Base-by-base conservation (phyloP, 331 rosid species). In the Rhamnella rubrinervis region DNA sequence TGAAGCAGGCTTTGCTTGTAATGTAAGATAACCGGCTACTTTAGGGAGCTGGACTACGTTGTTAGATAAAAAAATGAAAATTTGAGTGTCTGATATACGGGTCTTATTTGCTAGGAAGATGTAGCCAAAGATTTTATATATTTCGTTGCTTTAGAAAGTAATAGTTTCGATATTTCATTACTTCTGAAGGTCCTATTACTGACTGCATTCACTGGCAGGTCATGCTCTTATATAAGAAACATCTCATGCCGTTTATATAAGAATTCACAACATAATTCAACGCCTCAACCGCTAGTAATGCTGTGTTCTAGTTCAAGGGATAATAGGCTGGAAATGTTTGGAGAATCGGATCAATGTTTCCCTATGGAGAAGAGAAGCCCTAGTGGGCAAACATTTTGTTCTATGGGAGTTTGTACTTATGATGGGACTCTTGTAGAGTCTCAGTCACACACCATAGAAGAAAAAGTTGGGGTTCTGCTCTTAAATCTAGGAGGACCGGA, bases 401-500 rank as follows among this genome's bases (percentile, higher is more conserved):
- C 86, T 51, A 76, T 60, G 26, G 85, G 89, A 49, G 79, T 82
- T 5, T 65, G 57, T 65, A 73, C 86, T 7, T 81, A 69, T 55
- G 84, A 77, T 12, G 89, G 84, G 53, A 65, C 72, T 71, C 67
- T 68, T 66, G 39, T 71, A 52, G 93, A 86, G 59, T 71, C 88
- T 68, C 81, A 79, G 61, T 61, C 89, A 1, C 84, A 64, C 25
- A 59, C 74, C 7, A 59, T 5, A 5, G 96, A 87, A 74, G 97
- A 95, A 67, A 95, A 89, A 75, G 87, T 95, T 78, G 99, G 99
- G 8, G 96, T 95, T 71, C 85, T 95, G 79, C 99, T 95, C 55
- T 85, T 95, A 67, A 95, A 95, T 81, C 87, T 95, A 0, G 99
- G 99, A 83, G 97, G 99, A 68, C 99, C 97, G 0, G 99, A 95